These are phyloP conservation scores for Fusarium nodosum DNA, from an alignment of 2,329 filamentous ascomycete species.

Conservation along the genomic window DNA sequence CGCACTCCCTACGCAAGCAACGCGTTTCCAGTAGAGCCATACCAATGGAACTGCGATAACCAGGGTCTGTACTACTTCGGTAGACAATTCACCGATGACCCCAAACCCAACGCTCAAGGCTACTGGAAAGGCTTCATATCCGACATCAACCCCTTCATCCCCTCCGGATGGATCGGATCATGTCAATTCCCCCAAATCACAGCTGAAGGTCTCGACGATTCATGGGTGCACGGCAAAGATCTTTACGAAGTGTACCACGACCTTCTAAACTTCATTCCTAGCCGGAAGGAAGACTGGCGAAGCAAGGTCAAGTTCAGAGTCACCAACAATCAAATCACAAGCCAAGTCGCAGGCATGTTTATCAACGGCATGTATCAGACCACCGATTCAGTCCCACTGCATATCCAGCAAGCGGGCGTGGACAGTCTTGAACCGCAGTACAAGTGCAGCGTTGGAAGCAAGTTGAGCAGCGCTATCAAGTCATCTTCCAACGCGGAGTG, in stretches of 20 bases:
- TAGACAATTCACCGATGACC: constrained; percentile 62
- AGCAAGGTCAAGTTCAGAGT: constrained; percentile 74
- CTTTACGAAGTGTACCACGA: constrained; percentile 81
- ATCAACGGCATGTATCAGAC: constrained; percentile 76
- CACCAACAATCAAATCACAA: constrained; percentile 86
- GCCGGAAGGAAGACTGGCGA: constrained; percentile 58
- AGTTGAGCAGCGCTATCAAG: constrained; percentile 60
- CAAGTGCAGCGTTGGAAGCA: constrained; percentile 67
- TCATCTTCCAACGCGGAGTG: constrained; percentile 65
- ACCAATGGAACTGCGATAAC: constrained; percentile 80
- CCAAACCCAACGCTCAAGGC: constrained; percentile 64
- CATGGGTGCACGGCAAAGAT: constrained; percentile 81
- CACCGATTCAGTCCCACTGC: constrained; percentile 59
- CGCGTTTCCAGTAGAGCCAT: constrained; percentile 79
- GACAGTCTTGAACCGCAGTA: constrained; percentile 84
- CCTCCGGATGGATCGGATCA: constrained; percentile 76
- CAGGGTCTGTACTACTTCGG: constrained; percentile 78
- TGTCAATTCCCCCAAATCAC: constrained; percentile 90
- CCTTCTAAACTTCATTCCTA: constrained; percentile 76
- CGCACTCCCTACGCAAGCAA: constrained; percentile 84
- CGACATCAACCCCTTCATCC: constrained; percentile 74
- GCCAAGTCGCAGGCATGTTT: constrained; percentile 82
- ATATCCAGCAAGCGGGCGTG: constrained; percentile 66
- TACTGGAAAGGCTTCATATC: constrained; percentile 77
- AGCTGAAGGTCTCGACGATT: constrained; percentile 77